Conservation (phyloP, 257 asterid species). For the Mitragyna speciosa region DNA sequence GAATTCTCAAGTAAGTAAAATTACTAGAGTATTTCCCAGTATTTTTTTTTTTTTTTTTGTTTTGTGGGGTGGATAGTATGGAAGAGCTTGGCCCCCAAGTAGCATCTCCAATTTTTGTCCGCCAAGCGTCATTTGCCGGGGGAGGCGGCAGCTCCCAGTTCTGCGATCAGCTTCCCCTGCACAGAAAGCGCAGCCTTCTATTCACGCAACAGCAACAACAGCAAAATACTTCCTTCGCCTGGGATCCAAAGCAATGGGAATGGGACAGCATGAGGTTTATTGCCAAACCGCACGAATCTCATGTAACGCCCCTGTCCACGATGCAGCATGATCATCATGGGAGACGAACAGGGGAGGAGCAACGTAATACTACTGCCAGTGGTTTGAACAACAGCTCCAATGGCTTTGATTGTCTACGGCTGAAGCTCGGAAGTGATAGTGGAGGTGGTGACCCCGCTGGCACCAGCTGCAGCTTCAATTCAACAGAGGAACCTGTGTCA, state of each 20-base stretch:
- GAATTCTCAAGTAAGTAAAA: neutral
- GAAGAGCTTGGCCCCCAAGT: conserved; percentile 62
- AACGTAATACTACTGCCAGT: conserved; percentile 10
- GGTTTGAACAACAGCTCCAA: conserved; percentile 14
- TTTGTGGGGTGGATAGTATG: conserved; percentile 36
- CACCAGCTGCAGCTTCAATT: conserved; percentile 18
- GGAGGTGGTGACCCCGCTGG: conserved; percentile 15
- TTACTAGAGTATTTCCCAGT: neutral
- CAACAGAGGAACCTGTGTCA: conserved; percentile 42
- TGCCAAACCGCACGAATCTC: conserved; percentile 53
- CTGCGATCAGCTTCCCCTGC: conserved; percentile 36
- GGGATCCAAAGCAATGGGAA: conserved; percentile 71
- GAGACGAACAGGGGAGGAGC: conserved; percentile 5
- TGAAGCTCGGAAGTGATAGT: conserved; percentile 45
- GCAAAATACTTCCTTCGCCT: conserved; percentile 36
- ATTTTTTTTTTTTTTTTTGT: too few species aligned
- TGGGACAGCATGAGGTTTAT: conserved; percentile 78
- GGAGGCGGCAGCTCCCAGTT: conserved; percentile 24
- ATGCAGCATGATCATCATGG: neutral
- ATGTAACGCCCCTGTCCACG: conserved; percentile 12
- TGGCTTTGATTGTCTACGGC: conserved; percentile 36
- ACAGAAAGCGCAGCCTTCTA: conserved; percentile 61
- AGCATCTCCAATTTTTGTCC: conserved; percentile 54
- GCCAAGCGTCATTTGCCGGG: conserved; percentile 35
- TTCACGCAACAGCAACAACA: conserved; percentile 40